Evolutionary conservation across 2,329 filamentous ascomycete genomes (phyloP).

Genomic region (Aspergillus puulaauensis): DNA sequence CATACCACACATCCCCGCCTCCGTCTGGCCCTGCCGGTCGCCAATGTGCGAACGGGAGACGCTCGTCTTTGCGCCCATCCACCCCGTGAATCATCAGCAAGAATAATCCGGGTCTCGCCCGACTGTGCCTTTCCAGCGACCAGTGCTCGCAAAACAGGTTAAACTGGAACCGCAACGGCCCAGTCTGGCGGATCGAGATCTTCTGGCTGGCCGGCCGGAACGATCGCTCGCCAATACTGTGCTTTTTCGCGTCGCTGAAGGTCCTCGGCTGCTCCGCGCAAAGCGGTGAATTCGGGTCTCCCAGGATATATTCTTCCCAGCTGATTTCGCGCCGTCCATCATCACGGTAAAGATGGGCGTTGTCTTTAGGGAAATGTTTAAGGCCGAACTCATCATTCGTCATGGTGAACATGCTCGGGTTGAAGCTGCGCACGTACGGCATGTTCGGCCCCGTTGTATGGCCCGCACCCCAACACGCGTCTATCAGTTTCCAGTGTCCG

Average conservation of each 20-base stretch:
- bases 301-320: constrained; percentile 82
- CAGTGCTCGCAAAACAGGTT: constrained; percentile 79
- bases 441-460: constrained; percentile 55
- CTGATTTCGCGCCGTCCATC: constrained; percentile 63
- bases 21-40: constrained; percentile 46
- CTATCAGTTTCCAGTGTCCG: constrained; percentile 86
- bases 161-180: constrained; percentile 74
- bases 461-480: constrained; percentile 91
- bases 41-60: constrained; percentile 63
- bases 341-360: constrained; percentile 68
- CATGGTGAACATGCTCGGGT: constrained; percentile 59
- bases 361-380: constrained; percentile 73
- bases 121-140: constrained; percentile 65
- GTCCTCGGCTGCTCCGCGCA: constrained; percentile 46
- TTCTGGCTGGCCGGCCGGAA: constrained; percentile 62
- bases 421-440: constrained; percentile 68
- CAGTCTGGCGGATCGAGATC: constrained; percentile 59
- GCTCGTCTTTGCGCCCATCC: constrained; percentile 67
- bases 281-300: constrained; percentile 51
- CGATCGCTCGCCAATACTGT: constrained; percentile 55
- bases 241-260: constrained; percentile 48
- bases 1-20: constrained; percentile 80
- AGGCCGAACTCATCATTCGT: constrained; percentile 78
- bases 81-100: constrained; percentile 65
- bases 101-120: constrained; percentile 63